Evolutionary conservation across 345 rosid genomes (phyloP).

Genomic region (Bruguiera parviflora): DNA sequence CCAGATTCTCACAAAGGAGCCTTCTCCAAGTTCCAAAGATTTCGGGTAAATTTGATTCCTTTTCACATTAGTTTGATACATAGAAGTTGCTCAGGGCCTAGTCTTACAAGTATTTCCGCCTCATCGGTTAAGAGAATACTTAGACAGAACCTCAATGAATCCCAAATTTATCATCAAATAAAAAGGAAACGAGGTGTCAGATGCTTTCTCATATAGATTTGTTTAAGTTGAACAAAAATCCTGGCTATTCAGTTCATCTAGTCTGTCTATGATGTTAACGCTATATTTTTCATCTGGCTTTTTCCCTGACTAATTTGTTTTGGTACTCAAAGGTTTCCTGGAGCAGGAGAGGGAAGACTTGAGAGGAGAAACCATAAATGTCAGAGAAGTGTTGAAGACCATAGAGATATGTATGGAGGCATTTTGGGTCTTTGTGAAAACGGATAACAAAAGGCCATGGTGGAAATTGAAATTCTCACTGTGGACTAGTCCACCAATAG

Average conservation of each 20-base stretch:
- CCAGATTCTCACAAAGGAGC: slow-evolving; percentile 43
- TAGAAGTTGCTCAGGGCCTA: too few species aligned
- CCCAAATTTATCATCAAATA: too few species aligned
- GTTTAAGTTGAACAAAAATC: too few species aligned
- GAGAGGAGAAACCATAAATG: slow-evolving; percentile 30
- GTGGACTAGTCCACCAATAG: slow-evolving; percentile 45
- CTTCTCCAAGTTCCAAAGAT: slow-evolving; percentile 70
- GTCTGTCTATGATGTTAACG: slow-evolving; percentile 1
- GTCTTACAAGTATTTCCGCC: too few species aligned
- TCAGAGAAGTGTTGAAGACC: slow-evolving; percentile 38
- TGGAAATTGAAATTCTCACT: slow-evolving; percentile 49
- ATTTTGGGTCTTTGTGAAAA: slow-evolving; percentile 43
- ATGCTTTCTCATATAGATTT: too few species aligned
- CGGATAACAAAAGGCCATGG: slow-evolving; percentile 38
- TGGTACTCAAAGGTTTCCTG: slow-evolving; percentile 23
- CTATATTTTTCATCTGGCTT: slow-evolving; percentile 1
- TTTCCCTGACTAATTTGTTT: not conserved
- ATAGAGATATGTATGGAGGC: slow-evolving; percentile 53
- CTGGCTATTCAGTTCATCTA: too few species aligned
- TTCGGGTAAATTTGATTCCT: slow-evolving; percentile 36
- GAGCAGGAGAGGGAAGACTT: slow-evolving; percentile 32
- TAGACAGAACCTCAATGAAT: too few species aligned
- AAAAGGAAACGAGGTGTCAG: too few species aligned
- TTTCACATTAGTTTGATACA: too few species aligned
- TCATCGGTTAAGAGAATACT: too few species aligned